Conservation (phyloP, 2,329 filamentous ascomycete genomes). For the Chalaropsis ovoidea region DNA sequence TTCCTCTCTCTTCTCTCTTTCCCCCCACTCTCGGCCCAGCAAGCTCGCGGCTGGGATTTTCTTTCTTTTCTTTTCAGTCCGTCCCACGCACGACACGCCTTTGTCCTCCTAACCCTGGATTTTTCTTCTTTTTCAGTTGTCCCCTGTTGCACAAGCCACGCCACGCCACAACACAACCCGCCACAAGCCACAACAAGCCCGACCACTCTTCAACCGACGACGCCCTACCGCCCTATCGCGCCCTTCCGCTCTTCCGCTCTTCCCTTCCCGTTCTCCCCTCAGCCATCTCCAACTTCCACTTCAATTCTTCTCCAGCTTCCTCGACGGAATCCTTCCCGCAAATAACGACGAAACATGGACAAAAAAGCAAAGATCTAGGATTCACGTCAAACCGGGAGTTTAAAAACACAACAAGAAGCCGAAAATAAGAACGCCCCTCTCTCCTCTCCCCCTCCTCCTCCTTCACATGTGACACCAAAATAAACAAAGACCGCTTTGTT, state of each 20-base stretch:
- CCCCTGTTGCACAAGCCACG: constrained; percentile 1
- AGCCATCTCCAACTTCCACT: not conserved
- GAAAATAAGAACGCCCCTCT: not conserved
- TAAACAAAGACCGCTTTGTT: not conserved
- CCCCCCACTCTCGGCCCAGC: not conserved
- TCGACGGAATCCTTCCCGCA: constrained; percentile 11
- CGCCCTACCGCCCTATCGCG: not conserved
- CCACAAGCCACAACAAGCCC: no score
- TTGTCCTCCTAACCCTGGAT: constrained; percentile 9
- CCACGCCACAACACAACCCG: no score
- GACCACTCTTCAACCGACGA: no score
- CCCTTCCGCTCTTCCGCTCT: not conserved
- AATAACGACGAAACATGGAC: not conserved
- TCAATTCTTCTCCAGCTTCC: not conserved
- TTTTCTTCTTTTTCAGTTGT: constrained; percentile 24
- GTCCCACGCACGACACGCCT: not conserved
- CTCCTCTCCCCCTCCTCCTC: not conserved
- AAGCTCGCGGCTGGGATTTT: not conserved
- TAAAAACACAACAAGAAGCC: not conserved
- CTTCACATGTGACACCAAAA: constrained; percentile 2
- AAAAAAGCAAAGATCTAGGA: no score
- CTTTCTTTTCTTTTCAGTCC: constrained; percentile 4
- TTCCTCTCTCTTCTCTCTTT: not conserved
- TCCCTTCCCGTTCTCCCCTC: not conserved
- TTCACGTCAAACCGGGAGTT: not conserved